Evolutionary conservation across 106 monocot species (phyloP), one percentile per base, ranked within the genome.

Genomic region (Allium fistulosum): DNA sequence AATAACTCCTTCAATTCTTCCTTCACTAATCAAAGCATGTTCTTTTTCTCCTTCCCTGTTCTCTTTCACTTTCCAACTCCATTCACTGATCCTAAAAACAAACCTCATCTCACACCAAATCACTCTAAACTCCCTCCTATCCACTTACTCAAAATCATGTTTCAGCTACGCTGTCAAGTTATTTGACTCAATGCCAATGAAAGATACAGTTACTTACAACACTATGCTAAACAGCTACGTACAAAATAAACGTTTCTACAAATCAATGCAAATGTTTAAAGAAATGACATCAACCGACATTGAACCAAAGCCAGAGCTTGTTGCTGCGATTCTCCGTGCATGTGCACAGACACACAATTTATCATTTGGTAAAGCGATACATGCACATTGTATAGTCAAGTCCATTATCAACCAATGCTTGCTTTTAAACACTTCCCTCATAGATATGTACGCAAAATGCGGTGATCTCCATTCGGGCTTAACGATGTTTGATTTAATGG

Each of bases 391-490:
- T 11, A 10, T 81, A 7, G 48, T 53, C 4, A 46, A 10, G 10
- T 71, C 61, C 14, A 8, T 27, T 46, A 8, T 68, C 11, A 49
- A 57, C 9, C 1, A 26, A 0, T 72, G 61, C 9, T 22, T 81
- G 15, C 68, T 65, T 16, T 45, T 81, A 51, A 57, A 49, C 7
- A 81, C 76, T 2, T 53, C 81, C 7, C 72, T 81, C 1, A 51
- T 82, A 0, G 77, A 78, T 28, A 67, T 82, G 71, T 82, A 82
- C 11, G 53, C 77, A 3, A 69, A 71, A 7, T 82, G 60, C 12
- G 10, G n/a, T 2, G 71, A 74, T 51, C 51, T 76, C n/a, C 9
- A 37, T 12, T 48, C 72, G 8, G 76, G 72, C 2, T 11, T 49
- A 46, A 72, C 10, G 48, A 68, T 79, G 22, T 83, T 83, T 46